Conservation (phyloP, 768 basidiomycete genomes). For the Kwoniella sp. region DNA sequence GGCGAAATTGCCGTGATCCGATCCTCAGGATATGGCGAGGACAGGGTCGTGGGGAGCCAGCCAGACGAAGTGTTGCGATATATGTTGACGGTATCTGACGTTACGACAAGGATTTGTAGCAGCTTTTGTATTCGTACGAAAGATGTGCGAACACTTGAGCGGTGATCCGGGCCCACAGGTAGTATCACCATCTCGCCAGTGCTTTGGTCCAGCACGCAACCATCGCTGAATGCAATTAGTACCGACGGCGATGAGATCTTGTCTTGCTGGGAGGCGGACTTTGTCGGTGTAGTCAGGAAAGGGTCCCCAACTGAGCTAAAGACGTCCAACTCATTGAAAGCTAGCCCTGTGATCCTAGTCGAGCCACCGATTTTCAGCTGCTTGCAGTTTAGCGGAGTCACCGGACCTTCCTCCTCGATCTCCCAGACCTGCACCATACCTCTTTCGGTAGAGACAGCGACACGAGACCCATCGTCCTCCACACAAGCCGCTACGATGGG, state of each 20-base stretch:
- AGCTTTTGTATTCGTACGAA: slow-evolving; percentile 3
- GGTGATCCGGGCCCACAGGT: neutral
- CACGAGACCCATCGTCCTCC: slow-evolving; percentile 3
- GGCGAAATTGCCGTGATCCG: slow-evolving; percentile 12
- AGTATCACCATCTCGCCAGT: neutral
- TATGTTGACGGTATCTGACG: neutral
- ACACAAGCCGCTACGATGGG: slow-evolving; percentile 23
- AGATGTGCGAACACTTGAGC: neutral
- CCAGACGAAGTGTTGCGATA: slow-evolving; percentile 8
- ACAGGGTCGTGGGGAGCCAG: slow-evolving; percentile 4
- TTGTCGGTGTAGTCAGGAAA: slow-evolving; percentile 9
- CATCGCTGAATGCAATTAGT: slow-evolving; percentile 10
- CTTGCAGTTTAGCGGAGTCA: neutral
- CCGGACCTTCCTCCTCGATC: slow-evolving; percentile 8
- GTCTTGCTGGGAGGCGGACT: neutral
- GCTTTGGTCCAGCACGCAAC: neutral
- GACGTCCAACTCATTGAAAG: slow-evolving; percentile 6
- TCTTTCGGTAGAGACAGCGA: slow-evolving; percentile 12
- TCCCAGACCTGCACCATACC: slow-evolving; percentile 20
- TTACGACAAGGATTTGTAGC: neutral
- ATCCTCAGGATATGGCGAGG: slow-evolving; percentile 7
- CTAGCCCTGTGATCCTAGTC: slow-evolving; percentile 3
- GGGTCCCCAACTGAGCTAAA: slow-evolving; percentile 10
- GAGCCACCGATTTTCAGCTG: neutral
- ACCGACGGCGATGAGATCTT: slow-evolving; percentile 1